Evolutionary conservation across 1,139 yeast genomes (phyloP), one percentile per base, ranked within the genome.

Genomic region (Yamadazyma diddensiae): DNA sequence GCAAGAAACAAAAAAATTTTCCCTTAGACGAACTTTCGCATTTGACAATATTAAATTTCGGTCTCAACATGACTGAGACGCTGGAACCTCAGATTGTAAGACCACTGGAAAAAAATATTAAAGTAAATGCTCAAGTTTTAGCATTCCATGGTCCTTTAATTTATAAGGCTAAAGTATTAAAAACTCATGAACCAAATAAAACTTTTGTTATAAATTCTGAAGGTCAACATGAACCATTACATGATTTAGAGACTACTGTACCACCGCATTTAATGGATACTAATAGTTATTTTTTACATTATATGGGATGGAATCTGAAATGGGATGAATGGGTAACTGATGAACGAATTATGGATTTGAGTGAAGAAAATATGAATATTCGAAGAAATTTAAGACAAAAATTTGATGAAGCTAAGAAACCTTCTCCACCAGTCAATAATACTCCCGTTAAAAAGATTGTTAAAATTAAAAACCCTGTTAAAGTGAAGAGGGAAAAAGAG

Each of bases 261-360:
- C 82, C 87, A 1, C 60, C 53, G 11, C 70, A 64, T 3, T 51
- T 72, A 23, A 49, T 48, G 21, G 56, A 54, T 18, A 49, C 60
- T 33, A 55, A 64, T 35, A 70, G 79, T 36, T 90, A 77, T 56
- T 80, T 68, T 44, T 77, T 92, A 7, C 98, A 92, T 53, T 92
- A 92, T 59, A 85, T 82, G 49, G 97, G 98, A 2, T 92, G 98
- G 98, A 92, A 88, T 50, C 61, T 81, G 14, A 81, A 90, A 42
- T 90, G 97, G 97, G 97, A 92, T 54, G 98, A 92, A 55, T 92
- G 98, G 98, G 94, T 92, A 1, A 73, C 77, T 1, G 58, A 61
- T 7, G 81, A 77, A 31, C 65, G 97, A 25, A 73, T 90, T 8
- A 62, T 86, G 52, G 82, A 77, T 43, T 69, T 71, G 52, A 84